These are phyloP conservation scores for Colletotrichum sp. DNA, from an alignment of 2,329 filamentous ascomycete genomes.

Conservation along the genomic window DNA sequence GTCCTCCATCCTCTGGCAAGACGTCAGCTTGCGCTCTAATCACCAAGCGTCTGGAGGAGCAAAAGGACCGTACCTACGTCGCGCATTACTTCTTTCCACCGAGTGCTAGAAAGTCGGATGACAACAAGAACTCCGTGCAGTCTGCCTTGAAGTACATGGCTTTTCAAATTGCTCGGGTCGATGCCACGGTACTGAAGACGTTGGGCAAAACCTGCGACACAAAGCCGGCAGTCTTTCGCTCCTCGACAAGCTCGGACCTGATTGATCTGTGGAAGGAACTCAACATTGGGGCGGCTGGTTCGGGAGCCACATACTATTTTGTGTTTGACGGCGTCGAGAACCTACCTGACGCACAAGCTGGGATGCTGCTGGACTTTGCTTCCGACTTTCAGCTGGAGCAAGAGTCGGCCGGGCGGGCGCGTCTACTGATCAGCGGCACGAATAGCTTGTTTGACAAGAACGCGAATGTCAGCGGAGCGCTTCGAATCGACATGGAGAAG, in stretches of 20 bases:
- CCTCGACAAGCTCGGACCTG: not conserved
- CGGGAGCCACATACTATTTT: not conserved
- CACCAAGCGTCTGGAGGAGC: not conserved
- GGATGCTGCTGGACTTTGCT: not conserved
- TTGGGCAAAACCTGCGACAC: not conserved
- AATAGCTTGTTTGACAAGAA: not conserved
- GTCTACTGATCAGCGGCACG: not conserved
- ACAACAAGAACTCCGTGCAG: not conserved
- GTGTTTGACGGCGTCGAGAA: not conserved
- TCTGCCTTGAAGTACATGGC: not conserved
- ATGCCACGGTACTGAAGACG: not conserved
- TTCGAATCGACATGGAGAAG: not conserved
- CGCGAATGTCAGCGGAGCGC: too few species aligned
- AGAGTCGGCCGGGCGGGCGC: not conserved
- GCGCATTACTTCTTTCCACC: not conserved
- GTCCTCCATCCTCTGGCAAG: not conserved
- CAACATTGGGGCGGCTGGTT: not conserved
- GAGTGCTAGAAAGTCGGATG: not conserved
- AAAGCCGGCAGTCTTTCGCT: not conserved
- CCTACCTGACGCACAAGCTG: not conserved
- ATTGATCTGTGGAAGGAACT: not conserved
- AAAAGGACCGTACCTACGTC: not conserved
- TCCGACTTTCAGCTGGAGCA: not conserved
- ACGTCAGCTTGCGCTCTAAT: not conserved
- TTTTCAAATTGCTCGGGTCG: not conserved